phyloP scores from a whole-genome alignment of 352 stramenopile genomes.

The Globisporangium nodosum region DNA sequence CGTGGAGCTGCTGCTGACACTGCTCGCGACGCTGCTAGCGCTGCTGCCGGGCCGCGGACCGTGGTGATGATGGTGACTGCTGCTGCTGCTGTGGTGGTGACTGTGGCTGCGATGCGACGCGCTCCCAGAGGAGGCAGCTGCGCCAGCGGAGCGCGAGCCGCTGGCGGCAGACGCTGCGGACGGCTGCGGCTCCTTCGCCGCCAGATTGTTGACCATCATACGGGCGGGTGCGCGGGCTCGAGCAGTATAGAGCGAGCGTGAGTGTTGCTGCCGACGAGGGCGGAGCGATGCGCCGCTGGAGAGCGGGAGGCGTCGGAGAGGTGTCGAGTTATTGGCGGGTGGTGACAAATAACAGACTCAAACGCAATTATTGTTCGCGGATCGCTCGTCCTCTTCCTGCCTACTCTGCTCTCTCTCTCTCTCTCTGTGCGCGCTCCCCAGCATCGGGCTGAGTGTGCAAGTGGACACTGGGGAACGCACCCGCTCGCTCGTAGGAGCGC shows the following conservation, averaged over 20 bases:
- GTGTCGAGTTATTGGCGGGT: background rate
- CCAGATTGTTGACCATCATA: conserved; percentile 2
- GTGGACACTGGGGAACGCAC: no score
- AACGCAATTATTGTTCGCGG: background rate
- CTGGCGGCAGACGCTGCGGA: background rate
- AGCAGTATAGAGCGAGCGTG: background rate
- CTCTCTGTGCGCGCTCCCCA: no score
- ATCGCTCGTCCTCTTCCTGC: background rate
- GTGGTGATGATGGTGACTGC: background rate
- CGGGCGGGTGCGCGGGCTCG: background rate
- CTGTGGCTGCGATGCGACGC: conserved; percentile 4
- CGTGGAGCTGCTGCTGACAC: conserved; percentile 13
- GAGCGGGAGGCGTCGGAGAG: no score
- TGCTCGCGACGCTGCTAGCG: conserved; percentile 11
- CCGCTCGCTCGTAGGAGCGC: background rate
- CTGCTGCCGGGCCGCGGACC: conserved; percentile 5
- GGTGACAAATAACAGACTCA: no score
- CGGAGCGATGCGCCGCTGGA: no score
- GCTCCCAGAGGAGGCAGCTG: background rate
- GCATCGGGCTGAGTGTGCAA: no score
- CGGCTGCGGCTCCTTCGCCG: background rate
- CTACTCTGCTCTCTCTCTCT: no score
- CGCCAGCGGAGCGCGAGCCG: background rate
- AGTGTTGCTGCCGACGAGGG: no score
- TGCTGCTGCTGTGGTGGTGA: background rate